Conservation (phyloP, 495 filamentous ascomycete species). For the Trichoderma reesei region DNA sequence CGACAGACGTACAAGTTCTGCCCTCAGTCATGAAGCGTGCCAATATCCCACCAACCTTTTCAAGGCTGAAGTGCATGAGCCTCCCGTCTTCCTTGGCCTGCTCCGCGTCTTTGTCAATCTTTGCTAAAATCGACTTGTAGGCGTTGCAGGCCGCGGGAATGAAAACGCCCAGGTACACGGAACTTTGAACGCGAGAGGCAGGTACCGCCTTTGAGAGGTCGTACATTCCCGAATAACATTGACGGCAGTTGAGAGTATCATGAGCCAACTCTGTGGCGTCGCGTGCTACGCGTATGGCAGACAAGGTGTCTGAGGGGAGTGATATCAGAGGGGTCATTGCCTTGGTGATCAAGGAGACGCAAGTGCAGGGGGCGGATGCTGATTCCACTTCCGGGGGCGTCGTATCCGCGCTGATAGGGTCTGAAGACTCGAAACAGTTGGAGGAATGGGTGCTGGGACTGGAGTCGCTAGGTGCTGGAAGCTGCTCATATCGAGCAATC, state of each 20-base stretch:
- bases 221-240: slow-evolving; percentile 40
- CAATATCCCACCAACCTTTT: slow-evolving; percentile 38
- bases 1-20: not conserved
- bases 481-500: not conserved
- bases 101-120: slow-evolving; percentile 34
- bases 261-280: slow-evolving; percentile 46
- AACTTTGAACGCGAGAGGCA: slow-evolving; percentile 46
- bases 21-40: slow-evolving; percentile 16
- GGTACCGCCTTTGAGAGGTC: slow-evolving; percentile 17
- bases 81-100: slow-evolving; percentile 23
- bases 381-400: slow-evolving; percentile 16
- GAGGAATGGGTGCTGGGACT: not conserved
- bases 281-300: slow-evolving; percentile 46
- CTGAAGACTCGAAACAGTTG: not conserved
- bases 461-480: not conserved
- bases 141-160: slow-evolving; percentile 52
- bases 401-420: not conserved
- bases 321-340: slow-evolving; percentile 36
- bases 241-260: slow-evolving; percentile 47
- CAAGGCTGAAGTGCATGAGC: slow-evolving; percentile 33
- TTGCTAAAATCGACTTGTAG: slow-evolving; percentile 38
- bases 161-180: slow-evolving; percentile 57
- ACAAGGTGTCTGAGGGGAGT: slow-evolving; percentile 30
- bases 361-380: slow-evolving; percentile 21
- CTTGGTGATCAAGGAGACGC: slow-evolving; percentile 32